Conservation (phyloP, 2,329 filamentous ascomycete genomes). For the Phyllosticta citrichinensis region DNA sequence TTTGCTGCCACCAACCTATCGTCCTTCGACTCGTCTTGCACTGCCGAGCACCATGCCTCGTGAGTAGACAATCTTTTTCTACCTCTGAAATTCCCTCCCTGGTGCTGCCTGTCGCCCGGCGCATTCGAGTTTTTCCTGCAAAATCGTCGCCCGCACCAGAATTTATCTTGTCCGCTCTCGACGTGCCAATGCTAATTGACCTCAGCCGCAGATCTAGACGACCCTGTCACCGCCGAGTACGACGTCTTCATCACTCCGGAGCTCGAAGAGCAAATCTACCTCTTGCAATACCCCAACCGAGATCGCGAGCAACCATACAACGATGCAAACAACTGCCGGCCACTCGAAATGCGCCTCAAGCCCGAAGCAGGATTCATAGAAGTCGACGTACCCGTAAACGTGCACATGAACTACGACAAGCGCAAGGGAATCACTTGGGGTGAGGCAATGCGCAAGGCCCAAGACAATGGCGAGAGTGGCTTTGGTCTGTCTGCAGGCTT, state of each 20-base stretch:
- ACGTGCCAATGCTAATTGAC: too few relatives aligned
- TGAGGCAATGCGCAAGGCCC: constrained; percentile 53
- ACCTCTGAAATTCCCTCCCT: neutral
- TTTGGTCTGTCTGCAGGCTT: constrained; percentile 40
- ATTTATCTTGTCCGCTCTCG: neutral
- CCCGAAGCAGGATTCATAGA: constrained; percentile 74
- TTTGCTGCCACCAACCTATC: neutral
- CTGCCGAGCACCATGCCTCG: constrained; percentile 19
- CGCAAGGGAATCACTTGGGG: constrained; percentile 77
- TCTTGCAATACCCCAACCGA: constrained; percentile 85
- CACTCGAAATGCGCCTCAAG: constrained; percentile 73
- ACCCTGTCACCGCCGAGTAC: constrained; percentile 50
- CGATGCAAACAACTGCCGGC: constrained; percentile 44
- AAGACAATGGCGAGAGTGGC: constrained; percentile 33
- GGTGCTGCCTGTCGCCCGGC: neutral
- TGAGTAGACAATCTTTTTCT: constrained; percentile 13
- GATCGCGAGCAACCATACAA: constrained; percentile 54
- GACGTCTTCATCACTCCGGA: constrained; percentile 78
- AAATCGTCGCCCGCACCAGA: neutral
- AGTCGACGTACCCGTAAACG: constrained; percentile 72
- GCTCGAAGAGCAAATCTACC: constrained; percentile 48
- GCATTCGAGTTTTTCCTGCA: neutral
- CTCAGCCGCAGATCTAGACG: constrained; percentile 20
- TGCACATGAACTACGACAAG: constrained; percentile 69
- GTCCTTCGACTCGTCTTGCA: neutral